phyloP scores from a whole-genome alignment of 2,329 filamentous ascomycete genomes.

The Decorospora gaudefroyi region DNA sequence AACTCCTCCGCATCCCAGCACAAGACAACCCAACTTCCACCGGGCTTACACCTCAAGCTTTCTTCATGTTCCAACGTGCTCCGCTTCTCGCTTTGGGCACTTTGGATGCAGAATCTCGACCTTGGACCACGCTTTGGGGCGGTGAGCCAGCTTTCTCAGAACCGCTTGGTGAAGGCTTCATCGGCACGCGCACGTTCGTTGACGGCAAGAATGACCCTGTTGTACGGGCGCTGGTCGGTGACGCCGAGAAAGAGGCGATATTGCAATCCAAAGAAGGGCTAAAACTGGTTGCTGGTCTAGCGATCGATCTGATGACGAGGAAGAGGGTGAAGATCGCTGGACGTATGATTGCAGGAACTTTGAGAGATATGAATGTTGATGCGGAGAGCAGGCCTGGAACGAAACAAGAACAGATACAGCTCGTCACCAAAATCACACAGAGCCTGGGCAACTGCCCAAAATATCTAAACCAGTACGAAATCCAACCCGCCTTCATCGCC shows the following conservation, averaged over 20 bases:
- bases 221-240: slow-evolving; percentile 63
- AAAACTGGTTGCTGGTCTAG: slow-evolving; percentile 65
- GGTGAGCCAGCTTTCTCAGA: slow-evolving; percentile 70
- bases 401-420: slow-evolving; percentile 53
- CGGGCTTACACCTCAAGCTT: slow-evolving; percentile 65
- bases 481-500: slow-evolving; percentile 60
- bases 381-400: slow-evolving; percentile 22
- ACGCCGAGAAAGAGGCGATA: slow-evolving; percentile 51
- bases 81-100: slow-evolving; percentile 75
- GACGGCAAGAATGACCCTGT: slow-evolving; percentile 71
- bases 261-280: slow-evolving; percentile 36
- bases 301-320: slow-evolving; percentile 67
- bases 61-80: slow-evolving; percentile 62
- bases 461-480: slow-evolving; percentile 75
- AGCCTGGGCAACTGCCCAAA: slow-evolving; percentile 84
- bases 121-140: slow-evolving; percentile 82
- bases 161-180: slow-evolving; percentile 63
- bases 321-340: slow-evolving; percentile 77
- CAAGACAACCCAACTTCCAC: slow-evolving; percentile 68
- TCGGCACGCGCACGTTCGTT: slow-evolving; percentile 67
- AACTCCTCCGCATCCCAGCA: slow-evolving; percentile 62
- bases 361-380: slow-evolving; percentile 48
- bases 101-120: slow-evolving; percentile 65
- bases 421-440: slow-evolving; percentile 71
- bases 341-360: slow-evolving; percentile 66